Percentiles rank a stretch among this genome's conserved stretches.
phyloP scores from a whole-genome alignment of 768 basidiomycete species.

The Lanmaoa pseudosensibilis region DNA sequence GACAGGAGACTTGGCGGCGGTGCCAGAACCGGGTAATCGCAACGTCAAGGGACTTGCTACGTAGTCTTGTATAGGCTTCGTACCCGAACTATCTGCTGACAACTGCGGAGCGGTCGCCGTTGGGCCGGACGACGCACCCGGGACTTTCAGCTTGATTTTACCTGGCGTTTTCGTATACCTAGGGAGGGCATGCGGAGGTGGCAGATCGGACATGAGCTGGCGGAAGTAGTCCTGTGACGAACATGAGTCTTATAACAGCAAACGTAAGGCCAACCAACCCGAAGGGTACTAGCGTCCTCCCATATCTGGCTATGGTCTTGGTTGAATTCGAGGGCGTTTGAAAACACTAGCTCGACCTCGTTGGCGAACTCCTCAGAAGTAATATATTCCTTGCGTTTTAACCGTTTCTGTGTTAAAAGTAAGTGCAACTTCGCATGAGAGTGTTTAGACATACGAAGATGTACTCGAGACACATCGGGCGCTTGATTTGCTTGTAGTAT shows the following conservation, averaged over 20 bases:
- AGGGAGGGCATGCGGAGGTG: slow-evolving; percentile 60
- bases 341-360: slow-evolving; percentile 88
- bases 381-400: slow-evolving; percentile 78
- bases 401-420: slow-evolving; percentile 56
- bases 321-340: slow-evolving; percentile 87
- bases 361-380: slow-evolving; percentile 69
- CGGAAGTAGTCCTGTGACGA: slow-evolving; percentile 64
- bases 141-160: slow-evolving; percentile 75
- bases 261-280: slow-evolving; percentile 43
- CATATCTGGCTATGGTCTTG: slow-evolving; percentile 81
- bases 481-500: slow-evolving; percentile 79
- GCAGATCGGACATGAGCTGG: slow-evolving; percentile 75
- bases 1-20: slow-evolving; percentile 20
- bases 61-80: slow-evolving; percentile 21
- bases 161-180: slow-evolving; percentile 57
- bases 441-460: slow-evolving; percentile 59
- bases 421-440: neutral
- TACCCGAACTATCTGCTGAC: slow-evolving; percentile 11
- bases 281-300: slow-evolving; percentile 70
- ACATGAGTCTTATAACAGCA: slow-evolving; percentile 10
- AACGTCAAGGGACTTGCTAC: slow-evolving; percentile 20
- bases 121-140: slow-evolving; percentile 35
- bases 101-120: slow-evolving; percentile 16
- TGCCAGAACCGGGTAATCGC: slow-evolving; percentile 23
- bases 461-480: slow-evolving; percentile 74